Conservation (phyloP, 2,329 filamentous ascomycete species). For the Aspergillus sp. region DNA sequence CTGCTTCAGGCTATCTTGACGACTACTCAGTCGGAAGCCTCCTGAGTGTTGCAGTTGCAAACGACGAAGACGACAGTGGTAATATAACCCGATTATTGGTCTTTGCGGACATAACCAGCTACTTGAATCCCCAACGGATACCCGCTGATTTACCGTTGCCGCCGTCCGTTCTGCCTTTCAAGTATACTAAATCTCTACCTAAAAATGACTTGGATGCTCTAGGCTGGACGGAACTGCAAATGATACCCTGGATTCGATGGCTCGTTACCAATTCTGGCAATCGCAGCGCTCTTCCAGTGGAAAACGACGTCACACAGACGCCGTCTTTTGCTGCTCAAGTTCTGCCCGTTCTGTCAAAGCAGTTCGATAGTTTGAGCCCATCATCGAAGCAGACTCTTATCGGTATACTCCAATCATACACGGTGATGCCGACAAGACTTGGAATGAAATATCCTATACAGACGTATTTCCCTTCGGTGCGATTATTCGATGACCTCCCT, state of each 20-base stretch:
- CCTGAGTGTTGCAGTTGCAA: constrained; percentile 60
- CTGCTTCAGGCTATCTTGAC: constrained; percentile 65
- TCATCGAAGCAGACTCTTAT: constrained; percentile 58
- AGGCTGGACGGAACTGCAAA: constrained; percentile 76
- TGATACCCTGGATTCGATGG: constrained; percentile 78
- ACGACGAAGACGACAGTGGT: constrained; percentile 49
- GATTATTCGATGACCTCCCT: constrained; percentile 87
- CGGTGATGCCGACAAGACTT: constrained; percentile 79
- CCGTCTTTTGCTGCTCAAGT: constrained; percentile 68
- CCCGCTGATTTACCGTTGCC: constrained; percentile 75
- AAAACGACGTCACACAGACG: constrained; percentile 63
- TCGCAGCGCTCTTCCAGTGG: constrained; percentile 47
- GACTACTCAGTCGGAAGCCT: constrained; percentile 57
- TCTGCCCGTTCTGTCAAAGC: constrained; percentile 72
- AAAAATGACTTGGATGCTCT: constrained; percentile 65
- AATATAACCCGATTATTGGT: constrained; percentile 65
- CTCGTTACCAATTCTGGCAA: constrained; percentile 60
- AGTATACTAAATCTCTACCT: constrained; percentile 65
- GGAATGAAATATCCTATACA: constrained; percentile 82
- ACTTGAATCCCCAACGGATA: constrained; percentile 68
- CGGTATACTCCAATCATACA: constrained; percentile 55
- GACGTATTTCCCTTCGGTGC: constrained; percentile 88
- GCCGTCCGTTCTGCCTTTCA: constrained; percentile 71
- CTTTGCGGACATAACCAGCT: constrained; percentile 65
- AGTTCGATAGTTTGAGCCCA: constrained; percentile 72